phyloP scores from a whole-genome alignment of 495 filamentous ascomycete genomes.

The Xylaria cubensis region DNA sequence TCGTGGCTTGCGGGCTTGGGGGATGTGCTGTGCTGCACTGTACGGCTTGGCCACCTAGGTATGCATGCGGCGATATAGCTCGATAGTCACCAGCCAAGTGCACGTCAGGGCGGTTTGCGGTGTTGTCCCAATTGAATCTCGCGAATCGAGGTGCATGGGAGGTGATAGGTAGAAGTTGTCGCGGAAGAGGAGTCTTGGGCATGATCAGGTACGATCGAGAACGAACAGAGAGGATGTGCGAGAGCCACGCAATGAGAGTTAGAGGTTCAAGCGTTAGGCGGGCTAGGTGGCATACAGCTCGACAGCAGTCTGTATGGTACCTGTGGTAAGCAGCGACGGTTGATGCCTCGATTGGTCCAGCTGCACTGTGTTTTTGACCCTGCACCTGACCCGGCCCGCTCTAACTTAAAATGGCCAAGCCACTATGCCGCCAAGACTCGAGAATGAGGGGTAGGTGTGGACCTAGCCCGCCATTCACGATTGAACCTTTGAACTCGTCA shows the following conservation, averaged over 20 bases:
- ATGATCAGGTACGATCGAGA: conserved; percentile 23
- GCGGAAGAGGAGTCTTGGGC: conserved; percentile 7
- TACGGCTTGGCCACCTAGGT: conserved; percentile 17
- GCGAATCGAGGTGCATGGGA: background rate
- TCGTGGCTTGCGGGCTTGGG: background rate
- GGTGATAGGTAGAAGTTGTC: background rate
- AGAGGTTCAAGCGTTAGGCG: conserved; percentile 11
- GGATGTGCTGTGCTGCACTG: background rate
- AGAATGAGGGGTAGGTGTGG: conserved; percentile 25
- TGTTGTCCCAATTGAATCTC: conserved; percentile 10
- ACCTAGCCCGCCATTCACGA: conserved; percentile 3
- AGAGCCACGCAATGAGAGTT: conserved; percentile 10
- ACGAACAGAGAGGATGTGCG: background rate
- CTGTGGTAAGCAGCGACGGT: background rate
- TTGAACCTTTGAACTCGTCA: background rate
- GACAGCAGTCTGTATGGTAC: background rate
- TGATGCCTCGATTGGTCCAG: conserved; percentile 11
- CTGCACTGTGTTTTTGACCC: conserved; percentile 23
- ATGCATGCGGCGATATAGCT: background rate
- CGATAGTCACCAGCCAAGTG: background rate
- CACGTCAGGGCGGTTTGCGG: background rate
- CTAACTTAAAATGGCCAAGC: conserved; percentile 14
- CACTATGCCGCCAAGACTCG: conserved; percentile 2
- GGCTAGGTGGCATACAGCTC: background rate
- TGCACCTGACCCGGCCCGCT: conserved; percentile 11